A percentile compares a stretch with the other conserved stretches of the same genome.
phyloP scores from a whole-genome alignment of 2,329 filamentous ascomycete genomes.

The Elsinoe batatas region DNA sequence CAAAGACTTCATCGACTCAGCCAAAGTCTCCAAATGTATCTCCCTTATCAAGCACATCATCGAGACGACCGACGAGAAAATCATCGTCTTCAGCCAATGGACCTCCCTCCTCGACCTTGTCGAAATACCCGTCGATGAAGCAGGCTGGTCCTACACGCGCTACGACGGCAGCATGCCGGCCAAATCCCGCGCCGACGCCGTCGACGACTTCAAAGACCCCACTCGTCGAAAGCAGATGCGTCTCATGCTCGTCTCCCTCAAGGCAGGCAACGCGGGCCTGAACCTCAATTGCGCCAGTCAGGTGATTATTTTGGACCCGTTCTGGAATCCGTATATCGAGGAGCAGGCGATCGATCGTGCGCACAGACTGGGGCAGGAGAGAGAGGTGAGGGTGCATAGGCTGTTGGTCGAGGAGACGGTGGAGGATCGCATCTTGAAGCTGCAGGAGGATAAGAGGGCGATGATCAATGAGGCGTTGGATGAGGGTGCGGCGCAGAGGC shows the following conservation, averaged over 20 bases:
- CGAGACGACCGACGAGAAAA: constrained; percentile 51
- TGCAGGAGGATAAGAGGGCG: constrained; percentile 69
- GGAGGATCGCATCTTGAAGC: constrained; percentile 71
- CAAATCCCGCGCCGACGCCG: constrained; percentile 54
- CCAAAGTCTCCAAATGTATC: constrained; percentile 62
- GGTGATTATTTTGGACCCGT: constrained; percentile 84
- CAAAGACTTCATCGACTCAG: constrained; percentile 61
- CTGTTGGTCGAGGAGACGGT: constrained; percentile 69
- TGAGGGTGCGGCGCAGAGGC: constrained; percentile 56
- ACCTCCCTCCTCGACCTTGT: constrained; percentile 69
- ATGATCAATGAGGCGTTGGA: constrained; percentile 73
- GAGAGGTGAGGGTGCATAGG: constrained; percentile 67
- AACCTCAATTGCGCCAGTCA: constrained; percentile 76
- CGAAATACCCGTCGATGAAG: constrained; percentile 58
- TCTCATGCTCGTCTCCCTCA: constrained; percentile 68
- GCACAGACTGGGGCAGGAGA: constrained; percentile 73
- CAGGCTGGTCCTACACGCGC: constrained; percentile 51
- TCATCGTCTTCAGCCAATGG: constrained; percentile 74
- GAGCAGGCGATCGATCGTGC: constrained; percentile 86
- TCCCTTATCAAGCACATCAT: constrained; percentile 50
- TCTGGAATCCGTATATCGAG: constrained; percentile 91
- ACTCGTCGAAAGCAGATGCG: constrained; percentile 39
- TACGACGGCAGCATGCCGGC: constrained; percentile 71
- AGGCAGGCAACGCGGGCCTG: constrained; percentile 74
- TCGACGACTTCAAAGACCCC: constrained; percentile 56